Evolutionary conservation across 2,329 filamentous ascomycete species (phyloP), one percentile per base, ranked within the genome.

Genomic region (Apiospora malaysiana): DNA sequence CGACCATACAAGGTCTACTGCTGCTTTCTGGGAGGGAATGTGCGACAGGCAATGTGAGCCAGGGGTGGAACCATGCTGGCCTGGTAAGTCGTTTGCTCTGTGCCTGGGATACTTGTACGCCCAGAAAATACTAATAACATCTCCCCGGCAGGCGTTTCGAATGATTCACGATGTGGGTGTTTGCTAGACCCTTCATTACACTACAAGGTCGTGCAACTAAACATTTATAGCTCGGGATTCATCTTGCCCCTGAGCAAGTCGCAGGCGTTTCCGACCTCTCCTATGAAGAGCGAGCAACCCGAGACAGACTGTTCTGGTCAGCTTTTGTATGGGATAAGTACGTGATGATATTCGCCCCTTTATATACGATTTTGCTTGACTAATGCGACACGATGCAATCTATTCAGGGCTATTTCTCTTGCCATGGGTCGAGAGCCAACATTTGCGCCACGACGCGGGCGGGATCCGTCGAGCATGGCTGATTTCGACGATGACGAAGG

Each of bases 291-390:
- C 65, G 43, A 27, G 65, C 65, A 18, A 66, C 65, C 12, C 40
- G 65, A 46, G 40, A 66, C n/a, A 43, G 65, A 23, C 43, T 66
- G 12, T 66, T 66, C 40, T 66, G 65, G 65, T 66, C 65, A 18
- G 65, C 65, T 46, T 66, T 66, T n/a, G 25, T 66, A 9, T 66
- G 65, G 65, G 65, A 66, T 14, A 66, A 66, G 65, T 66, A 46
- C 45, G 65, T 63, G 1, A 12, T 40, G 12, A 3, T 18, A 14
- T 18, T 14, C 42, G 7, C 27, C 56, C 25, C 27, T 23, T 37
- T n/a, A 4, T 16, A 18, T 18, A 51, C 7, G 10, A 14, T 10
- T 16, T 27, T 10, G 23, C 51, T 37, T 18, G 2, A 9, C 27
- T 21, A 4, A 8, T n/a, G 12, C 27, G 3, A 10, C 27, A 8